phyloP scores from a whole-genome alignment of 2,329 filamentous ascomycete species.

The Colletotrichum zoysiae region DNA sequence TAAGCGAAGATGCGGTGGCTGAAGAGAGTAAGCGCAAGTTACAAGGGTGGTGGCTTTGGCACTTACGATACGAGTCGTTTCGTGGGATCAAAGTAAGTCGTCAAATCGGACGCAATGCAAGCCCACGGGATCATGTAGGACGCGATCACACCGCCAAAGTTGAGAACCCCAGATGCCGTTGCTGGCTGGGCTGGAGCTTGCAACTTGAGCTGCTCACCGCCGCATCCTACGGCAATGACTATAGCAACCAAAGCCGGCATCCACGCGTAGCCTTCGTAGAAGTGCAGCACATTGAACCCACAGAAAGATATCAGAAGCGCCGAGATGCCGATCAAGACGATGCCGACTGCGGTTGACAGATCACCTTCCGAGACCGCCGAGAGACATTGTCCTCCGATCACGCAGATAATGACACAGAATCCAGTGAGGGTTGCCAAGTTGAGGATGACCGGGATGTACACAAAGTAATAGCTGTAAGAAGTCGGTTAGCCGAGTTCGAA shows the following conservation, averaged over 20 bases:
- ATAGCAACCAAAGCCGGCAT: conserved; percentile 57
- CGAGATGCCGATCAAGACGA: conserved; percentile 61
- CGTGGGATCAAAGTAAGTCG: conserved; percentile 70
- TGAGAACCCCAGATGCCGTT: conserved; percentile 61
- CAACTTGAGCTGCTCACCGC: conserved; percentile 53
- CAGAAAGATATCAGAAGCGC: conserved; percentile 61
- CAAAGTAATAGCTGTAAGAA: conserved; percentile 40
- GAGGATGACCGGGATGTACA: conserved; percentile 49
- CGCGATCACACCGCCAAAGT: conserved; percentile 71
- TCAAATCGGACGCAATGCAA: conserved; percentile 70
- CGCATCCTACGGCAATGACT: conserved; percentile 55
- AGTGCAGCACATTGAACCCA: conserved; percentile 59
- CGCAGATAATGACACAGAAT: conserved; percentile 61
- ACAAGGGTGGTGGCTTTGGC: too few relatives aligned
- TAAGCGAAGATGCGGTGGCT: conserved; percentile 65
- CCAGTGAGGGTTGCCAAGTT: conserved; percentile 63
- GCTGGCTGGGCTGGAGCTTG: conserved; percentile 53
- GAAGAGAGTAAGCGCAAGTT: background rate
- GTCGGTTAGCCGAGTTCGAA: background rate
- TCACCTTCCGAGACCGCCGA: conserved; percentile 53
- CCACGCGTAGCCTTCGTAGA: conserved; percentile 62
- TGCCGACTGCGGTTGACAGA: conserved; percentile 59
- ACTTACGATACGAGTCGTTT: conserved; percentile 60
- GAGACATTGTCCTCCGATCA: conserved; percentile 60
- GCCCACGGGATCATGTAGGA: conserved; percentile 75